Conservation (phyloP, 176 grass and related monocot species). For the Olyra latifolia region DNA sequence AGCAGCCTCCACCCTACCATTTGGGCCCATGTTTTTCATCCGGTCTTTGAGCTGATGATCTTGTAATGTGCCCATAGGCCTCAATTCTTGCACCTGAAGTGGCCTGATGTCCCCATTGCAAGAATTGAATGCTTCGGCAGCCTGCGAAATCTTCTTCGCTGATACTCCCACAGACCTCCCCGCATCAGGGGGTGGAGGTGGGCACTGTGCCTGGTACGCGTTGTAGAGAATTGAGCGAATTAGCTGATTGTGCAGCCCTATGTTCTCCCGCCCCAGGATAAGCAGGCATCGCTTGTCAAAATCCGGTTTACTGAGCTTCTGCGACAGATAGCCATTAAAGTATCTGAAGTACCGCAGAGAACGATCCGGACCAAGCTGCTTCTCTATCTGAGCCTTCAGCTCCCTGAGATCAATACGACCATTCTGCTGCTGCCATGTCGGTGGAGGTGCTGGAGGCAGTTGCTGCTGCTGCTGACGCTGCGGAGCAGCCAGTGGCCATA, state of each 20-base stretch:
- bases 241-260: conserved; percentile 73
- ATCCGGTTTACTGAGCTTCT: conserved; percentile 76
- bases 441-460: not conserved
- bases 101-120: conserved; percentile 59
- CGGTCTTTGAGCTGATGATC: conserved; percentile 45
- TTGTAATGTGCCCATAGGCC: conserved; percentile 28
- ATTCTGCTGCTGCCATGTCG: conserved; percentile 37
- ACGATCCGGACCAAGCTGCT: conserved; percentile 49
- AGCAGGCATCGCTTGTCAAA: conserved; percentile 64
- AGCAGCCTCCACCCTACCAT: conserved; percentile 34
- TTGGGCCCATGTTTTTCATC: conserved; percentile 36
- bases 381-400: conserved; percentile 68
- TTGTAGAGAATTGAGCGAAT: conserved; percentile 66
- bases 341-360: conserved; percentile 60
- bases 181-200: conserved; percentile 39
- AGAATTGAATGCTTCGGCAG: conserved; percentile 29
- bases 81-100: conserved; percentile 32
- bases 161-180: conserved; percentile 31
- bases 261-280: conserved; percentile 58
- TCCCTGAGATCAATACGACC: conserved; percentile 64
- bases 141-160: conserved; percentile 39
- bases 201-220: conserved; percentile 52
- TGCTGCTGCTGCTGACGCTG: conserved; percentile 38
- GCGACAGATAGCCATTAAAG: conserved; percentile 65
- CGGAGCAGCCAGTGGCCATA: conserved; percentile 34